Evolutionary conservation across 805 yeast species (phyloP), one percentile per base, ranked within the genome.

Genomic region (Yamadazyma philogaea): DNA sequence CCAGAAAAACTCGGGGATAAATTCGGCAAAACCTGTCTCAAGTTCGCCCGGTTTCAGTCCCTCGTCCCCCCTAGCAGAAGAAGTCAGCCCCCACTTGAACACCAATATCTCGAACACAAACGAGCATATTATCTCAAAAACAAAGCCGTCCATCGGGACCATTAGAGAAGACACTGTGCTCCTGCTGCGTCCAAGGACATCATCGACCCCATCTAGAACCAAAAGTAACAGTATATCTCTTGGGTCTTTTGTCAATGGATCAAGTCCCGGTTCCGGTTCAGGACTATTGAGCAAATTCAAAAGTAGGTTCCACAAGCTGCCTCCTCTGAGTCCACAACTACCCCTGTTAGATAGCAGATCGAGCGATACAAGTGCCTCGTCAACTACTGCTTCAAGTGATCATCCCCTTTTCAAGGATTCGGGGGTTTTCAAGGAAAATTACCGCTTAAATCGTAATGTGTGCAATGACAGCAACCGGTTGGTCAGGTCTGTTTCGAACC

Each of bases 241-340:
- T 11, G 28, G 28, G 28, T 24, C 28, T 7, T 24, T 24, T 4
- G n/a, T n/a, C 3, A 24, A n/a, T 24, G 12, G 3, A 11, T 14
- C 21, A 19, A 30, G 12, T 22, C 14, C 8, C 14, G 11, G 28
- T n/a, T 24, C 42, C 10, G 16, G 24, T 2, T 39, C 37, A 12
- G 28, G 53, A 17, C 46, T 68, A 28, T 66, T 68, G 43, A 59
- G 68, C 31, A 68, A 65, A 43, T 47, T 68, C 20, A 69, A 68
- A 46, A 66, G 57, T 12, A 64, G 60, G 44, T 54, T 67, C 44
- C 59, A 52, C 31, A 54, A 49, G 50, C 43, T 45, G 15, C 48
- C 51, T 2, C 49, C 54, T 7, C 4, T 34, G 3, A 40, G 50
- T 7, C 51, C 54, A 3, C 12, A 19, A 2, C 12, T 40, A 14